Evolutionary conservation across 257 asterid species (phyloP).

Genomic region (Parsonsia alboflavescens): DNA sequence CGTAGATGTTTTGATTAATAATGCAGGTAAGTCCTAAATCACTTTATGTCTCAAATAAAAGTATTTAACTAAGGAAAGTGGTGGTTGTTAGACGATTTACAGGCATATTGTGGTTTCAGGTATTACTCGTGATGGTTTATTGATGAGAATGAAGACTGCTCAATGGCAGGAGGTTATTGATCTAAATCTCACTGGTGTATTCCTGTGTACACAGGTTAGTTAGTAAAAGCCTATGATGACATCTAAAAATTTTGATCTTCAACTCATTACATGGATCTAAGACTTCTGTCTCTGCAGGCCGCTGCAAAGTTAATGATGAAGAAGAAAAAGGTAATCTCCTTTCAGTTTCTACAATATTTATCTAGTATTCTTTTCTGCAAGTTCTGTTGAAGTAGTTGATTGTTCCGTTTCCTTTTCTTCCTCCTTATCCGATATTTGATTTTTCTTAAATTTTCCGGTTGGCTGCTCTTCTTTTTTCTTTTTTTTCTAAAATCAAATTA

Average conservation of each 20-base stretch:
- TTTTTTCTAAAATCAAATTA: too few relatives aligned
- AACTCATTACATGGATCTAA: constrained; percentile 20
- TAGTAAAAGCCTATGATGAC: neutral
- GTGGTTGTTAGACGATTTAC: constrained; percentile 1
- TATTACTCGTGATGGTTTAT: constrained; percentile 84
- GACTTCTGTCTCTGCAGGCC: constrained; percentile 52
- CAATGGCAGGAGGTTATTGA: constrained; percentile 98
- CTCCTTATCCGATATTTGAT: neutral
- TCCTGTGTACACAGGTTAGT: constrained; percentile 82
- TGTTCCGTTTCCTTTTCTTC: neutral
- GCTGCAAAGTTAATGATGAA: constrained; percentile 96
- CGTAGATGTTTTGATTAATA: constrained; percentile 72
- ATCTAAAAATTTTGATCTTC: constrained; percentile 2
- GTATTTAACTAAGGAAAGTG: neutral
- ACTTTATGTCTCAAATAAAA: neutral
- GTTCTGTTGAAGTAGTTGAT: neutral
- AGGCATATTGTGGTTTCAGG: constrained; percentile 41
- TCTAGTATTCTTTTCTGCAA: neutral
- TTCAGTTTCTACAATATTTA: neutral
- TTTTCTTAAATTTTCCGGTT: neutral
- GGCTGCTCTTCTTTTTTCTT: neutral
- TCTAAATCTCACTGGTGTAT: constrained; percentile 93
- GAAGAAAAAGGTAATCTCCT: constrained; percentile 72
- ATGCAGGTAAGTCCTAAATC: constrained; percentile 62
- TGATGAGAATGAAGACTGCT: constrained; percentile 89